Evolutionary conservation across 305 asterid species (phyloP).

Genomic region (Rubia occidens): DNA sequence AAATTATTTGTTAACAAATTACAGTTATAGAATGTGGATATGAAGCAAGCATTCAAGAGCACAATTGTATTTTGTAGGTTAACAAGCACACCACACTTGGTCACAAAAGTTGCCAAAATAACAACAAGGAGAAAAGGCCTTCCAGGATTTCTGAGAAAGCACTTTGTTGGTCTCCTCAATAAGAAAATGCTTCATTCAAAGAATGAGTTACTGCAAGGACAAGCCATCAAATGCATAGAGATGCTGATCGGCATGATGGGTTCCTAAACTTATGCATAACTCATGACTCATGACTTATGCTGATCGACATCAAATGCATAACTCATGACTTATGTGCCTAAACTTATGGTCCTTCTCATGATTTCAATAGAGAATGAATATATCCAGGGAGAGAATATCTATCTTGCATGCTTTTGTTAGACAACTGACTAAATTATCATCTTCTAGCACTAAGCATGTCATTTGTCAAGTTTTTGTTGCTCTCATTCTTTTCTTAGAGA

Average conservation of each 20-base stretch:
- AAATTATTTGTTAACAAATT: background rate
- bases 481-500: constrained; percentile 82
- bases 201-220: constrained; percentile 64
- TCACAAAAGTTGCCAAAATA: constrained; percentile 71
- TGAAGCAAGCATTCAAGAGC: constrained; percentile 1
- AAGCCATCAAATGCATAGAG: constrained; percentile 79
- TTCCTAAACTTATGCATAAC: background rate
- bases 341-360: constrained; percentile 98
- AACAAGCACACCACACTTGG: constrained; percentile 66
- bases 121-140: constrained; percentile 70
- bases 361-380: constrained; percentile 72
- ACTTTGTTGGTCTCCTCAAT: constrained; percentile 80
- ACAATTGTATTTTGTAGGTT: constrained; percentile 44
- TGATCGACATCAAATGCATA: constrained; percentile 26
- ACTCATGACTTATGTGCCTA: constrained; percentile 84
- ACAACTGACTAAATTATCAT: constrained; percentile 68
- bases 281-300: too few species aligned
- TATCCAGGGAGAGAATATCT: constrained; percentile 76
- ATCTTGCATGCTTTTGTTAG: constrained; percentile 75
- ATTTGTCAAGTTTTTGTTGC: constrained; percentile 98
- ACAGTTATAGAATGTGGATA: background rate
- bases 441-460: constrained; percentile 80
- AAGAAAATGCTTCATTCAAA: constrained; percentile 86
- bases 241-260: constrained; percentile 86
- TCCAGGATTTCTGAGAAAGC: constrained; percentile 78